phyloP scores from a whole-genome alignment of 73 alveolate species.

The Blepharisma japonicum region DNA sequence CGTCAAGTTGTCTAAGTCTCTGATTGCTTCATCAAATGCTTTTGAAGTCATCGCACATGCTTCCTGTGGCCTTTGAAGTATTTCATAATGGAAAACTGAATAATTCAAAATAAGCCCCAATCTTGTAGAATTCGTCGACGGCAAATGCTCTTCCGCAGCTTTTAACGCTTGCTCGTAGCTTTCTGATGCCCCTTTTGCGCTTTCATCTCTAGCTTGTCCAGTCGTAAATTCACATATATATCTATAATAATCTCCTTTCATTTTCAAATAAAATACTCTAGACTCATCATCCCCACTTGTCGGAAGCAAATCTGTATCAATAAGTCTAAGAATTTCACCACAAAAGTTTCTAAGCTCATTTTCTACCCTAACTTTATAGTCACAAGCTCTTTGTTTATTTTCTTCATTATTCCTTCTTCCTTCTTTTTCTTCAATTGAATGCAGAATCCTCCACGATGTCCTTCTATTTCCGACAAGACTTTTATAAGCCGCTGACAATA shows the following conservation, averaged over 20 bases:
- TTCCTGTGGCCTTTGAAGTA: conserved; percentile 72
- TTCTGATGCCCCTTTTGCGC: conserved; percentile 46
- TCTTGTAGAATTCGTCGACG: conserved; percentile 48
- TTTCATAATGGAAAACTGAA: conserved; percentile 91
- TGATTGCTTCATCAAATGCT: conserved; percentile 56
- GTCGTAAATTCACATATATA: conserved; percentile 58
- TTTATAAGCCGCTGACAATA: conserved; percentile 64
- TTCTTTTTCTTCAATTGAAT: conserved; percentile 70
- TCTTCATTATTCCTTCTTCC: conserved; percentile 19
- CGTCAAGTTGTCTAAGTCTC: conserved; percentile 42
- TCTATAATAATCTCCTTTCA: conserved; percentile 76
- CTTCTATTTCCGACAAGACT: conserved; percentile 64
- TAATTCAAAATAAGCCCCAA: conserved; percentile 88
- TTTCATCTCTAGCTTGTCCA: conserved; percentile 38
- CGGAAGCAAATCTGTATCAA: conserved; percentile 39
- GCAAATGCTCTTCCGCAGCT: conserved; percentile 35
- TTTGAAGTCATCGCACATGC: conserved; percentile 86
- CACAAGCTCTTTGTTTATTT: conserved; percentile 16
- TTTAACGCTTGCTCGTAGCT: conserved; percentile 55
- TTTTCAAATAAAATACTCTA: conserved; percentile 65
- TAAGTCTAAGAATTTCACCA: conserved; percentile 40
- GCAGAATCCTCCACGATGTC: conserved; percentile 72
- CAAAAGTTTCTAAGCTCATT: conserved; percentile 62
- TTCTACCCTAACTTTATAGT: conserved; percentile 56
- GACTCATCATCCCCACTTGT: conserved; percentile 46